These are phyloP conservation scores for Bipolaris zeicola DNA, from an alignment of 2,329 filamentous ascomycete genomes.

Conservation along the genomic window DNA sequence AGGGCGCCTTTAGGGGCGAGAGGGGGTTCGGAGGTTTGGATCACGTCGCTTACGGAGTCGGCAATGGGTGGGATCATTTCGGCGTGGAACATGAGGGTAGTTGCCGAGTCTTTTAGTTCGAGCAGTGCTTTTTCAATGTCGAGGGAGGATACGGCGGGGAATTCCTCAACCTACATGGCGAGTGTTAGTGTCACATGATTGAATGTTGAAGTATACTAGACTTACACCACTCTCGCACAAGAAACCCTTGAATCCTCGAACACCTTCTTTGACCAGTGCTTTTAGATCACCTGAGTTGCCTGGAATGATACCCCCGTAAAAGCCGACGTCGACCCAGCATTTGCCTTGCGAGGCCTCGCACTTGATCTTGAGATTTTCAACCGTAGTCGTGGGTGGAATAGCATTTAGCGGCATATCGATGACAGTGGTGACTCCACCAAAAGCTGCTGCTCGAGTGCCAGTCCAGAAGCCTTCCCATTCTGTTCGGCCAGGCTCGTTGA, in stretches of 20 bases:
- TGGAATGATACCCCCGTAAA: slow-evolving; percentile 93
- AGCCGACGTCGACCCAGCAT: slow-evolving; percentile 98
- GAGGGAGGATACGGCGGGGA: slow-evolving; percentile 80
- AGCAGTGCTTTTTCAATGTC: slow-evolving; percentile 83
- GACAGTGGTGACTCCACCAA: slow-evolving; percentile 94
- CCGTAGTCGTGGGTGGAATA: slow-evolving; percentile 92
- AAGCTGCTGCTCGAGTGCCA: slow-evolving; percentile 89
- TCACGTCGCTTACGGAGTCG: slow-evolving; percentile 77
- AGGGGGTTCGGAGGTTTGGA: slow-evolving; percentile 72
- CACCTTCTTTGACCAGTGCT: slow-evolving; percentile 80
- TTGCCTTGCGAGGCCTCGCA: slow-evolving; percentile 80
- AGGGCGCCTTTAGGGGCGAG: slow-evolving; percentile 73
- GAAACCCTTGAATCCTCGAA: slow-evolving; percentile 96
- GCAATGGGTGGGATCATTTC: slow-evolving; percentile 94
- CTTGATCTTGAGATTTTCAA: slow-evolving; percentile 82
- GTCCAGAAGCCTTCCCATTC: slow-evolving; percentile 99
- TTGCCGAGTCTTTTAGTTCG: slow-evolving; percentile 78
- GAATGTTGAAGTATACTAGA: slow-evolving; percentile 21
- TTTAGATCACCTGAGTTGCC: slow-evolving; percentile 83
- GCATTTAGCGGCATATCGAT: slow-evolving; percentile 98
- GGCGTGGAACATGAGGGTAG: slow-evolving; percentile 98
- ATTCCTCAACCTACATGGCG: slow-evolving; percentile 78
- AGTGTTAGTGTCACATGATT: slow-evolving; percentile 25
- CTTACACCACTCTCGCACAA: slow-evolving; percentile 93
- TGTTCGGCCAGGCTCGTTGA: slow-evolving; percentile 94